Base-by-base conservation (phyloP, 1,284 basidiomycete species). In the Ustilago cynodontis region DNA sequence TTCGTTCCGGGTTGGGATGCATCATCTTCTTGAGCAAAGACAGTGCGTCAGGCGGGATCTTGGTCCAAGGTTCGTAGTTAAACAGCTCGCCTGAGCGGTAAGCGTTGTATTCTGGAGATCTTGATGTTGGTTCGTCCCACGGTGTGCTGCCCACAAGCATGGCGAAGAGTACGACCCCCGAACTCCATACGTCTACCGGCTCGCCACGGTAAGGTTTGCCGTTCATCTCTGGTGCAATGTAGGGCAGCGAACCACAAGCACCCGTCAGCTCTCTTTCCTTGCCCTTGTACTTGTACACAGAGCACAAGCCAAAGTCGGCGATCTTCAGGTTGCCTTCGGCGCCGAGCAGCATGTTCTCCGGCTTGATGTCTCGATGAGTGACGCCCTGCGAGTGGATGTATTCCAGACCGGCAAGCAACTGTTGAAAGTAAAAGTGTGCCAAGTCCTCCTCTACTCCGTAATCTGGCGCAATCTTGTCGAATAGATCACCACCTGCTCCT, bases 141-240 rank as follows among this genome's bases (percentile, higher is more conserved):
- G 96, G 97, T 0, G 96, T 98, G 85, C 97, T 98, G 57, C 96
- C 96, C 5, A 91, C 92, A 0, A 99, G 89, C 67, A 98, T 88
- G 0, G 96, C 94, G 85, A 94, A 98, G 0, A 99, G 88, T 39
- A 99, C 96, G n/a, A 98, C 93, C 1, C 97, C 97, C 59, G 94
- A 90, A 1, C 94, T 94, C 96, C 96, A 99, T 2, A 86, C 91
- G 86, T 99, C 96, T 41, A 98, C 91, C 0, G 95, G 94, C 78
- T 97, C 94, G 4, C 94, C 96, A 28, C 91, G 87, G 86, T 98
- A 99, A 0, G 93, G 87, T 73, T 86, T 77, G 20, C 85, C 85
- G 49, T 75, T 82, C 82, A 83, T 84, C 69, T 97, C 95, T 0
- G 95, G 95, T 0, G 95, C 95, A 16, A 96, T 92, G 86, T 99